phyloP scores from a whole-genome alignment of 23 red algal species.

The Gracilaria gracilis region DNA sequence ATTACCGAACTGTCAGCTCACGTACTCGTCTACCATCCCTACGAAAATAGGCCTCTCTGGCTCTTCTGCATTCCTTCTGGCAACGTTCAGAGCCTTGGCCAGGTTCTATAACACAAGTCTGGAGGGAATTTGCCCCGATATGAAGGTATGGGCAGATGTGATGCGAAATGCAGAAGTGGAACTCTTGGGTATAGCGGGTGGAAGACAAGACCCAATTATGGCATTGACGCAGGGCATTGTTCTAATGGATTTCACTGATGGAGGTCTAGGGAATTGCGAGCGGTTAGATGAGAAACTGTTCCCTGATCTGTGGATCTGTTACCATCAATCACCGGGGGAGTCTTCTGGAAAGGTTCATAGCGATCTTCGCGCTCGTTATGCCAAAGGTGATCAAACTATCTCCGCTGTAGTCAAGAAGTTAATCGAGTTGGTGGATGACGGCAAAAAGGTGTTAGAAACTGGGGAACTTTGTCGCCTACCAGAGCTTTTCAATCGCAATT shows the following conservation, averaged over 20 bases:
- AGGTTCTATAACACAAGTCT: constrained; percentile 68
- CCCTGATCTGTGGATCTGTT: constrained; percentile 38
- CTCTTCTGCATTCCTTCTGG: constrained; percentile 71
- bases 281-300: constrained; percentile 1
- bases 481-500: constrained; percentile 53
- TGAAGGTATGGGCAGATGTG: constrained; percentile 53
- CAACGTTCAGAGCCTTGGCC: constrained; percentile 65
- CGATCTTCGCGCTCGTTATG: constrained; percentile 24
- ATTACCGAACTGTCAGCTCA: constrained; percentile 58
- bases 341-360: constrained; percentile 61
- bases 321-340: constrained; percentile 28
- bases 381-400: constrained; percentile 23
- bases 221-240: constrained; percentile 68
- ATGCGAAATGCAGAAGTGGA: constrained; percentile 66
- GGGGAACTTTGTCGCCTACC: constrained; percentile 20
- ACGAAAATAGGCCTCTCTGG: constrained; percentile 65
- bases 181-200: constrained; percentile 65
- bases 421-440: constrained; percentile 15
- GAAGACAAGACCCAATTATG: constrained; percentile 72
- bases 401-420: constrained; percentile 1
- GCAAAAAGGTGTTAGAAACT: constrained; percentile 4
- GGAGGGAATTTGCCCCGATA: constrained; percentile 50
- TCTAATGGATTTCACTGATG: constrained; percentile 71
- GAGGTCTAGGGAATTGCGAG: constrained; percentile 5
- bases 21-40: constrained; percentile 72